phyloP scores from a whole-genome alignment of 768 basidiomycete species.

The Tricholoma sp. region DNA sequence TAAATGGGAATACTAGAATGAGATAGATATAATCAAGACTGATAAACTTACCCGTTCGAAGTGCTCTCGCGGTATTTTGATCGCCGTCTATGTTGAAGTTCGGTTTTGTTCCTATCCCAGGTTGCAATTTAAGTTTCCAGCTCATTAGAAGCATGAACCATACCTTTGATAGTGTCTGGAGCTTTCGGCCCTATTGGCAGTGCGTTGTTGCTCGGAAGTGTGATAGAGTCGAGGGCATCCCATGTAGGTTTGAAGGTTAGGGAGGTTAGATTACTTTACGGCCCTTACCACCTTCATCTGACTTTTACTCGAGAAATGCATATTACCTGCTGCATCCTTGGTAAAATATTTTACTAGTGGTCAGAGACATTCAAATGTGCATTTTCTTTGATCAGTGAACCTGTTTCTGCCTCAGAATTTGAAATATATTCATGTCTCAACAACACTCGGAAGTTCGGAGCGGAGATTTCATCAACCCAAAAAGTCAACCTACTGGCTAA shows the following conservation, averaged over 20 bases:
- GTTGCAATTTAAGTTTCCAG: neutral
- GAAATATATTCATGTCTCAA: neutral
- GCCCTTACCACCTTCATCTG: slow-evolving; percentile 4
- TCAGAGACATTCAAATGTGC: neutral
- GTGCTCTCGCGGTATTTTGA: neutral
- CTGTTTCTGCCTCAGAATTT: neutral
- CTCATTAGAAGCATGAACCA: neutral
- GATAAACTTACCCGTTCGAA: neutral
- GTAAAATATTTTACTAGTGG: neutral
- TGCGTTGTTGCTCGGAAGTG: slow-evolving; percentile 11
- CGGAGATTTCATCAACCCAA: neutral
- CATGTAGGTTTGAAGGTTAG: slow-evolving; percentile 9
- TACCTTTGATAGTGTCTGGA: slow-evolving; percentile 17
- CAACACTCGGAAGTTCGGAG: neutral
- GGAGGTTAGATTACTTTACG: neutral
- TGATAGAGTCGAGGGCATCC: slow-evolving; percentile 9
- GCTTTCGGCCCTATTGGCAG: slow-evolving; percentile 15
- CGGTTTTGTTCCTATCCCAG: neutral
- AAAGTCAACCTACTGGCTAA: neutral
- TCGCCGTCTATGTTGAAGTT: neutral
- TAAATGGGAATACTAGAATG: neutral
- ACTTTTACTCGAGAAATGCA: slow-evolving; percentile 12
- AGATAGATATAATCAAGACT: neutral
- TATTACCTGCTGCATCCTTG: slow-evolving; percentile 1
- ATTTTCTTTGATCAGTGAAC: neutral